These are phyloP conservation scores for Spatholobus suberectus DNA, from an alignment of 306 rosid genomes.

Conservation along the genomic window DNA sequence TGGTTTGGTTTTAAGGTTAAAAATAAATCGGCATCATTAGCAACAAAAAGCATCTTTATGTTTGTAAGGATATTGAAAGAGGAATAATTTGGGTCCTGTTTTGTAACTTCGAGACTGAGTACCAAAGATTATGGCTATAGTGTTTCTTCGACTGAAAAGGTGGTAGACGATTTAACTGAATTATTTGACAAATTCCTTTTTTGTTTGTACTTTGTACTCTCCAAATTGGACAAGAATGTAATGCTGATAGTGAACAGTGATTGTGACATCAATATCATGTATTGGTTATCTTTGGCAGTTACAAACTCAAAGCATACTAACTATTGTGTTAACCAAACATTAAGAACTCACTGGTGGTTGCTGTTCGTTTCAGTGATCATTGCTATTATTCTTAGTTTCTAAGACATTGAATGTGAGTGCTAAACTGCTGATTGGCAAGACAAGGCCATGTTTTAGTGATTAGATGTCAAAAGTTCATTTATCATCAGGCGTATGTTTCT, in stretches of 20 bases:
- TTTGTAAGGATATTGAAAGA: not conserved
- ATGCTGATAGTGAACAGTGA: not conserved
- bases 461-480: not conserved
- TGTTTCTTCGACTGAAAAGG: conserved; percentile 13
- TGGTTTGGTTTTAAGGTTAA: not conserved
- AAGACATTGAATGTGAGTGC: not conserved
- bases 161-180: not conserved
- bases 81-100: not conserved
- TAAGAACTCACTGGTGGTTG: not conserved
- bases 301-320: not conserved
- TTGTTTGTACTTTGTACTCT: not conserved
- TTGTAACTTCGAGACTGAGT: not conserved
- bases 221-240: not conserved
- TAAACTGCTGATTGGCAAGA: not conserved
- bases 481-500: not conserved
- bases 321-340: not conserved
- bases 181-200: not conserved
- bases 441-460: not conserved
- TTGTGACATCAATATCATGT: not conserved
- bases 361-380: not conserved
- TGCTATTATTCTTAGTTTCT: not conserved
- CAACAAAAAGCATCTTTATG: not conserved
- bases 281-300: not conserved
- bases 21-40: not conserved
- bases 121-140: not conserved